Evolutionary conservation across 1,139 yeast genomes (phyloP), one percentile per base, ranked within the genome.

Genomic region (Nadsonia starkeyi-henricii): DNA sequence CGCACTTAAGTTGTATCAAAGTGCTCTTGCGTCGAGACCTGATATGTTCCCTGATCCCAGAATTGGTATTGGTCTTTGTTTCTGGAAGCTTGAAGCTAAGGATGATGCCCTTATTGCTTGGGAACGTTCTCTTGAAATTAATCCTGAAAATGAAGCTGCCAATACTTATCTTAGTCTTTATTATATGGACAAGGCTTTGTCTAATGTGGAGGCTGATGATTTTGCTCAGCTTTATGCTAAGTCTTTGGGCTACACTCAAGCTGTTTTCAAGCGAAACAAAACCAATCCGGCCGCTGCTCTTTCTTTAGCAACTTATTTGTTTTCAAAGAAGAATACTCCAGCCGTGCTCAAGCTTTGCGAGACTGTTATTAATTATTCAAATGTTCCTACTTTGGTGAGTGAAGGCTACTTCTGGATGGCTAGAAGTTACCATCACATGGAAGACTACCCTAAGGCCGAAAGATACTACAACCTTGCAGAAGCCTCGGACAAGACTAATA

Each of bases 31-130:
- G 45, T 71, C 81, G 47, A 81, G 86, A 54, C 97, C 97, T 1
- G 52, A 56, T 41, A 61, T 79, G 41, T 70, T 83, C 60, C 97
- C 97, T 1, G 98, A 91, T 64, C 95, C 98, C 20, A 74, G 99
- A 65, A 75, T 91, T 51, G 99, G 98, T 21, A 80, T 91, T 55
- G 99, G 98, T 42, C 70, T 91, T 57, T 89, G 97, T 64, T 89
- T 81, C 62, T 91, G 96, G 96, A 78, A 79, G 53, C 69, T 91
- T 52, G 82, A 81, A 49, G 95, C 86, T 61, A 76, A 77, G 54
- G 74, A 74, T 45, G 76, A 86, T 71, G 97, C 98, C 0, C 61
- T 75, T 9, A 70, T 70, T 45, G 81, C 97, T 0, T 93, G 97
- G 97, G 75, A 77, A 55, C 75, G 97, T 58, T 73, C 86, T 1